Evolutionary conservation across 2,329 filamentous ascomycete genomes (phyloP).

Genomic region (Diaporthe destruens): DNA sequence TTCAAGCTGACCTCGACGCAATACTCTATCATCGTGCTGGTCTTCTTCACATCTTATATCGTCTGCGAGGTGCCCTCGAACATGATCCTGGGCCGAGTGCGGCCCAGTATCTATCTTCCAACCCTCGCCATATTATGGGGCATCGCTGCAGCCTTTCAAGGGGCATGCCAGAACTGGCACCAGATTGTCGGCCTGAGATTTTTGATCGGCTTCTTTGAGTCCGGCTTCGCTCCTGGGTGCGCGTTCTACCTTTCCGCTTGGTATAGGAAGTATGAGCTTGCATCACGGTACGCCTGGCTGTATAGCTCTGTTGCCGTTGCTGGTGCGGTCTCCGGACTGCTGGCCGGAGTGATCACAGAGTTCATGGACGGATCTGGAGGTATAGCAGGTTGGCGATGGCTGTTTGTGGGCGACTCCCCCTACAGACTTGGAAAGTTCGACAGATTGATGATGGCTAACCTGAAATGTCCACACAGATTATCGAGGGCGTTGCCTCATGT

Average conservation of each 20-base stretch:
- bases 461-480: slow-evolving; percentile 35
- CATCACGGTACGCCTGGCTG: slow-evolving; percentile 43
- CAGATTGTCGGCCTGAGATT: slow-evolving; percentile 45
- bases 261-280: slow-evolving; percentile 46
- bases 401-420: slow-evolving; percentile 43
- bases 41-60: slow-evolving; percentile 48
- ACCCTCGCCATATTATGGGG: slow-evolving; percentile 46
- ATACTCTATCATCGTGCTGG: slow-evolving; percentile 48
- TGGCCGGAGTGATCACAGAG: slow-evolving; percentile 43
- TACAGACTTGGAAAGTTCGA: no score
- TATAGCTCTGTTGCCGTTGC: slow-evolving; percentile 45
- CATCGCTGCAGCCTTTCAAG: slow-evolving; percentile 45
- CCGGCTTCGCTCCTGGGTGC: slow-evolving; percentile 46
- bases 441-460: neutral
- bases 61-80: slow-evolving; percentile 47
- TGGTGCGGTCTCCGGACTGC: slow-evolving; percentile 41
- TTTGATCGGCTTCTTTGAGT: slow-evolving; percentile 45
- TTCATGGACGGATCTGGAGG: slow-evolving; percentile 45
- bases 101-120: slow-evolving; percentile 45
- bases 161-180: slow-evolving; percentile 44
- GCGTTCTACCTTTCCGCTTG: slow-evolving; percentile 46
- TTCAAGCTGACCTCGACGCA: slow-evolving; percentile 44
- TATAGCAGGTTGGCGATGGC: slow-evolving; percentile 48
- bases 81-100: slow-evolving; percentile 45
- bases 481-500: slow-evolving; percentile 41